A percentile compares a stretch with the other conserved stretches of the same genome.
Evolutionary conservation across 1,284 basidiomycete species (phyloP).

Genomic region (Bjerkandera adusta): DNA sequence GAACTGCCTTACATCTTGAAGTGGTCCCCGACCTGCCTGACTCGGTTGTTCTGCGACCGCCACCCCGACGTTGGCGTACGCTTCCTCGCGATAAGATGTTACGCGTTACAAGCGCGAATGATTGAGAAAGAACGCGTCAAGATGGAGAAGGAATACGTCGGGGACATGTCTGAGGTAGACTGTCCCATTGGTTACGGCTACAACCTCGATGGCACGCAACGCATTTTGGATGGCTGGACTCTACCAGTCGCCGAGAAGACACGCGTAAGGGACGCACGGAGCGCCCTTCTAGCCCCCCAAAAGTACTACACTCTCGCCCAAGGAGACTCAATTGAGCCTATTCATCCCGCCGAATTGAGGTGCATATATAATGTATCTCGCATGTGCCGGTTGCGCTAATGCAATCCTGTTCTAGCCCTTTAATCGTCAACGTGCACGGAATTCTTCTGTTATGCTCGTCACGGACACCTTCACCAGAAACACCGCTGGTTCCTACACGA

Average conservation of each 20-base stretch:
- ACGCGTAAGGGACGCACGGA: constrained; percentile 55
- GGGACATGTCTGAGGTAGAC: constrained; percentile 51
- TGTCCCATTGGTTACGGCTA: constrained; percentile 54
- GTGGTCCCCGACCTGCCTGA: constrained; percentile 67
- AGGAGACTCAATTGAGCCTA: constrained; percentile 30
- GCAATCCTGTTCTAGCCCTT: constrained; percentile 38
- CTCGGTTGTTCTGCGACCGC: constrained; percentile 51
- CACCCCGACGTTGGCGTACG: constrained; percentile 63
- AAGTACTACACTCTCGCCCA: constrained; percentile 47
- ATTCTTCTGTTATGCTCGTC: constrained; percentile 54
- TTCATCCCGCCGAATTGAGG: constrained; percentile 52
- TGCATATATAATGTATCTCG: no score
- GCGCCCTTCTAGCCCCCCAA: constrained; percentile 41
- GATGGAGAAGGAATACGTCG: constrained; percentile 61
- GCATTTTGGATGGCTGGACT: constrained; percentile 73
- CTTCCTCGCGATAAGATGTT: constrained; percentile 75
- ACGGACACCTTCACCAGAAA: constrained; percentile 19
- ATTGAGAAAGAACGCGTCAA: constrained; percentile 70
- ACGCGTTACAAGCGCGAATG: constrained; percentile 74
- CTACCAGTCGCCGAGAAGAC: constrained; percentile 67
- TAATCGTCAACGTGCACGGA: constrained; percentile 60
- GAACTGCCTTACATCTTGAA: constrained; percentile 56
- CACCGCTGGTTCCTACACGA: constrained; percentile 64
- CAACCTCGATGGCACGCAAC: constrained; percentile 40
- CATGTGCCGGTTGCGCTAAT: no score